Evolutionary conservation across 192 early-diverging fungal genomes (phyloP).

Genomic region (Coemansia sp.): DNA sequence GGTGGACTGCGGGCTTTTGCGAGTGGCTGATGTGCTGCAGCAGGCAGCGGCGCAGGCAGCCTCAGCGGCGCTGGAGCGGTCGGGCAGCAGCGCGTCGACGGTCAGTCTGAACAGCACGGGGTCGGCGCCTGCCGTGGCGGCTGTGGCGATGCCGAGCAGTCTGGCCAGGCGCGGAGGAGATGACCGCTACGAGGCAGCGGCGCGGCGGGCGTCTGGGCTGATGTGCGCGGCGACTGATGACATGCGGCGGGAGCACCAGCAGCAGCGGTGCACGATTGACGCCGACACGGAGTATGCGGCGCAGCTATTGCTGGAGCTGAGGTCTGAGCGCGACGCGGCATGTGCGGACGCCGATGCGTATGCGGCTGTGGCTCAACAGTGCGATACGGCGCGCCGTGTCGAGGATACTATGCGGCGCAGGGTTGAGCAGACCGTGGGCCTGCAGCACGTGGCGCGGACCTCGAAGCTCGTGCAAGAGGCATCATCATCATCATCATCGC

Average conservation of each 20-base stretch:
- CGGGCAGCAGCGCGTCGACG: not conserved
- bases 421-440: constrained; percentile 26
- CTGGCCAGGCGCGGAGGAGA: not conserved
- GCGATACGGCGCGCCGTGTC: not conserved
- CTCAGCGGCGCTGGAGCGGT: not conserved
- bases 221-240: constrained; percentile 19
- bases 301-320: constrained; percentile 45
- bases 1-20: not conserved
- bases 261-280: constrained; percentile 16
- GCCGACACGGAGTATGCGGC: constrained; percentile 46
- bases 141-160: not conserved
- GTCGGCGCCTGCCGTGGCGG: not conserved
- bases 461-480: constrained; percentile 9
- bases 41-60: not conserved
- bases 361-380: constrained; percentile 3
- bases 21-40: not conserved
- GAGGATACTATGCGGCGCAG: constrained; percentile 22
- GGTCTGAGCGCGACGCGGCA: constrained; percentile 34
- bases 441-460: constrained; percentile 32
- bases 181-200: constrained; percentile 26
- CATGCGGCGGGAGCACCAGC: constrained; percentile 28
- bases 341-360: not conserved
- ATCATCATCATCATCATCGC: no score
- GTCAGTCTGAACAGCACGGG: constrained; percentile 1
- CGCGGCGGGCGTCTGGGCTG: constrained; percentile 11